Evolutionary conservation across 2,329 filamentous ascomycete species (phyloP).

Genomic region (Thelonectria olida): DNA sequence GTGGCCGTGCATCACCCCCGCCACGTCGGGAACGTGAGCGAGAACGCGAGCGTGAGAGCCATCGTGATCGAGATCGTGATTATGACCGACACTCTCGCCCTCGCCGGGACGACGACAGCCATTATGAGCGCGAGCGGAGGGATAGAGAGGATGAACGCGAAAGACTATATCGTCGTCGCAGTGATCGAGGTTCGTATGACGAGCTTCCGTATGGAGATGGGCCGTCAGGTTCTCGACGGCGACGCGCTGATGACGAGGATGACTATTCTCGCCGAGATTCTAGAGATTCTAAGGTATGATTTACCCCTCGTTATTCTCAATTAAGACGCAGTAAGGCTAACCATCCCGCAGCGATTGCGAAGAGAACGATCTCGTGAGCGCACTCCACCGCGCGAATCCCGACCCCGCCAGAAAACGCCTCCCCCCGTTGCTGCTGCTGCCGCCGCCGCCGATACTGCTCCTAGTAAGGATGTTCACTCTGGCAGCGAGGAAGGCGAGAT

Average conservation of each 20-base stretch:
- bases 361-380: slow-evolving; percentile 69
- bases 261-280: slow-evolving; percentile 71
- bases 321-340: slow-evolving; percentile 37
- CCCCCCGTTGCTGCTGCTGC: slow-evolving; percentile 53
- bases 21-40: slow-evolving; percentile 53
- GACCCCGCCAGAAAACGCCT: slow-evolving; percentile 67
- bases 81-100: slow-evolving; percentile 61
- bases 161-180: slow-evolving; percentile 82
- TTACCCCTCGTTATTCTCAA: background rate
- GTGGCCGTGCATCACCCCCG: slow-evolving; percentile 55
- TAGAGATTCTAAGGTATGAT: slow-evolving; percentile 72
- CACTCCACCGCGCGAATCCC: slow-evolving; percentile 66
- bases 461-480: slow-evolving; percentile 64
- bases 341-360: slow-evolving; percentile 60
- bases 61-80: slow-evolving; percentile 53
- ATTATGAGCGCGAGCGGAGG: slow-evolving; percentile 86
- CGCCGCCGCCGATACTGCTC: too few relatives aligned
- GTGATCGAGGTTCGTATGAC: slow-evolving; percentile 79
- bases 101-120: slow-evolving; percentile 70
- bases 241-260: slow-evolving; percentile 81
- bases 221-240: slow-evolving; percentile 73
- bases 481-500: slow-evolving; percentile 99
- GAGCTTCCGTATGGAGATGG: slow-evolving; percentile 91
- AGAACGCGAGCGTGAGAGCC: slow-evolving; percentile 50
- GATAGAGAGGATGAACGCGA: slow-evolving; percentile 93